A percentile compares a stretch with the other conserved stretches of the same genome.
These are phyloP conservation scores for Fusarium miscanthi DNA, from an alignment of 2,329 filamentous ascomycete genomes.

Conservation along the genomic window DNA sequence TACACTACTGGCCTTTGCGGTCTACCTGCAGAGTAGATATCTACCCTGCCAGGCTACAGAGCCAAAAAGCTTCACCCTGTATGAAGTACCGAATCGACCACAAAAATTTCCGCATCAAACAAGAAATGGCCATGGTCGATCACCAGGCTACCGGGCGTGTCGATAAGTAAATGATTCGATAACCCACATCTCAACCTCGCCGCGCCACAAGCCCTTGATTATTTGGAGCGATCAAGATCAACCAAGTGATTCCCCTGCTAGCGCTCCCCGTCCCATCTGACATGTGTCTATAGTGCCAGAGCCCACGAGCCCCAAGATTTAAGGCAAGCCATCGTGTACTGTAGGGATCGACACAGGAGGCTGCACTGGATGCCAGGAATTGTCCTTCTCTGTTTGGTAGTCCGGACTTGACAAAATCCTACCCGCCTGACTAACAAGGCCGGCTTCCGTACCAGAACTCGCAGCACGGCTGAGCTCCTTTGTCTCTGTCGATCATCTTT, in stretches of 20 bases:
- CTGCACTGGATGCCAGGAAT: conserved; percentile 27
- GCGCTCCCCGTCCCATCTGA: conserved; percentile 41
- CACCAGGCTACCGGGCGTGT: conserved; percentile 1
- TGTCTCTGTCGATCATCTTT: conserved; percentile 7
- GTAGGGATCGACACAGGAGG: conserved; percentile 38
- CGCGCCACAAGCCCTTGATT: not conserved
- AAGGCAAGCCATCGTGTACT: conserved; percentile 32
- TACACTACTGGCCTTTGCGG: conserved; percentile 23
- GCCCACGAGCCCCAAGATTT: conserved; percentile 41
- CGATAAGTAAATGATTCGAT: conserved; percentile 31
- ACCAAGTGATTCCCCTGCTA: conserved; percentile 39
- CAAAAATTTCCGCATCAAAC: conserved; percentile 3
- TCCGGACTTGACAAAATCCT: not conserved
- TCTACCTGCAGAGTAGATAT: not conserved
- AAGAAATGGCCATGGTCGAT: conserved; percentile 1
- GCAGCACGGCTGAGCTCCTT: not conserved
- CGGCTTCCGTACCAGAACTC: conserved; percentile 9
- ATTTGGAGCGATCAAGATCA: conserved; percentile 44
- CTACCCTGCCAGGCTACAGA: not conserved
- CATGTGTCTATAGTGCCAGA: conserved; percentile 45
- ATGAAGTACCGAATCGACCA: conserved; percentile 2
- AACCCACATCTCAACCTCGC: conserved; percentile 24
- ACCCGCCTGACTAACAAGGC: not conserved
- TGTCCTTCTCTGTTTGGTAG: conserved; percentile 5
- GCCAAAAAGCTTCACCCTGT: conserved; percentile 1